Evolutionary conservation across 257 asterid species (phyloP).

Genomic region (Paulownia fortunei): DNA sequence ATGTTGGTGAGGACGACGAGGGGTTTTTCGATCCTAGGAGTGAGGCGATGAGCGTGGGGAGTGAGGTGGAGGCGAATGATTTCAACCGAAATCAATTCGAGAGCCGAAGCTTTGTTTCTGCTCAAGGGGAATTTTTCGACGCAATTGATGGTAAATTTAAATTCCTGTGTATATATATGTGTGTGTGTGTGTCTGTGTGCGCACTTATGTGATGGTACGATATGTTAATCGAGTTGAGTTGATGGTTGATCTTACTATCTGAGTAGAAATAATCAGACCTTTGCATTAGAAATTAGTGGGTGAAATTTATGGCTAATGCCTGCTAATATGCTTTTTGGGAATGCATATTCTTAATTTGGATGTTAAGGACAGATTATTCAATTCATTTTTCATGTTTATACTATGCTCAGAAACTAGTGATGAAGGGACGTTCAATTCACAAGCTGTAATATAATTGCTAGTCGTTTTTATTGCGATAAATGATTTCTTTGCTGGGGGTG

Average conservation of each 20-base stretch:
- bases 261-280: background rate
- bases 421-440: background rate
- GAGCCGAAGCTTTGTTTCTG: conserved; percentile 62
- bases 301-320: background rate
- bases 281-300: background rate
- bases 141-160: conserved; percentile 71
- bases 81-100: conserved; percentile 41
- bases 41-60: conserved; percentile 42
- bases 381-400: background rate
- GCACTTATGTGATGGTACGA: background rate
- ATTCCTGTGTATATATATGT: background rate
- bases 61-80: conserved; percentile 46
- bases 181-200: background rate
- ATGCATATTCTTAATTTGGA: background rate
- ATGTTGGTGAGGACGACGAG: conserved; percentile 39
- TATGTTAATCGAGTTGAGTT: background rate
- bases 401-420: background rate
- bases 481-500: background rate
- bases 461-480: background rate
- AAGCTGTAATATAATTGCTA: background rate
- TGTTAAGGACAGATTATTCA: background rate
- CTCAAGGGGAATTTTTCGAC: conserved; percentile 78
- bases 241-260: background rate
- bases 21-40: conserved; percentile 50
- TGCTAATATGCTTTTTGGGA: background rate